Base-by-base conservation (phyloP, 441 rosid species). In the Cnidoscolus chayamansa region DNA sequence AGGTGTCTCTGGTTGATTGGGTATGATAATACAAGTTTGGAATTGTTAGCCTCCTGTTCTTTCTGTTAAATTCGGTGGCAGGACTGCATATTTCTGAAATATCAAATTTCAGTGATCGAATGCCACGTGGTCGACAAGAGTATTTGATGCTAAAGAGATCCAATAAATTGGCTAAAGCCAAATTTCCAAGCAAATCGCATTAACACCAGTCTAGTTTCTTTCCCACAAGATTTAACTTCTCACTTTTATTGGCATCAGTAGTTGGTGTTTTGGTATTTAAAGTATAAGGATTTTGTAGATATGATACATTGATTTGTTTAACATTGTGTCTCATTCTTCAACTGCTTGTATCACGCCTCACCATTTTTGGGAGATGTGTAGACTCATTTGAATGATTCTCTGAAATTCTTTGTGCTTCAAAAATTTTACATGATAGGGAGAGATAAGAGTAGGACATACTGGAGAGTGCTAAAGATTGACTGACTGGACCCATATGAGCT, bases 391-490 rank as follows among this genome's bases (percentile, higher is more conserved):
- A 5, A 51, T 53, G 51, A 43, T n/a, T 75, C 97, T 10, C 76
- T 58, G 66, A 20, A 30, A 72, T 78, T 19, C 68, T 75, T 10
- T 77, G 4, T 70, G 66, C 19, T 63, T 64, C 89, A 92, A 97
- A 90, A 86, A 56, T 91, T 90, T 85, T 92, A 92, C 74, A 88
- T 92, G 95, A 87, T 94, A 76, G 97, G 97, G 76, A 86, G 97
- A 86, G 89, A 92, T 78, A 88, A 86, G 82, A 86, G 86, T 76
- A 86, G 90, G 83, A 81, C 86, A 16, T 80, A 85, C 68, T 90
- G 97, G 93, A 94, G 89, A 83, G 94, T 94, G 77, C 81, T 94
- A 35, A 94, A 90, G 89, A 94, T 92, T 78, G 94, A 89, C 74
- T 74, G 97, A 47, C 75, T 86, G 15, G 92, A 90, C 67, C 88